Evolutionary conservation across 495 filamentous ascomycete species (phyloP).

Genomic region (Chaetomium cochliodes): DNA sequence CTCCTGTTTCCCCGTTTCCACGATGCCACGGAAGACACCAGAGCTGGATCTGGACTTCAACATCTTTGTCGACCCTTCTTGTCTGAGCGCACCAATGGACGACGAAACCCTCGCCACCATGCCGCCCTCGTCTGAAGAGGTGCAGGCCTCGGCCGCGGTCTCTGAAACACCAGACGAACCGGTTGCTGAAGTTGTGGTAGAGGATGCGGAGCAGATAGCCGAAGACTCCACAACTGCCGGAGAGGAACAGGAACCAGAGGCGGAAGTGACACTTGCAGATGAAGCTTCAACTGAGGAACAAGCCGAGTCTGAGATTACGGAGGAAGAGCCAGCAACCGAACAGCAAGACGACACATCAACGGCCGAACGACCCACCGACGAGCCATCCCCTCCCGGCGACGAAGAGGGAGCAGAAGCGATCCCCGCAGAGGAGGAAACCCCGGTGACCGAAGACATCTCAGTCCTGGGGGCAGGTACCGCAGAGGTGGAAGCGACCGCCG

Average conservation of each 20-base stretch:
- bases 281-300: neutral
- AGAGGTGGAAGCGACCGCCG: neutral
- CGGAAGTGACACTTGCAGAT: neutral
- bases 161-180: slow-evolving; percentile 5
- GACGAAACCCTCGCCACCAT: slow-evolving; percentile 23
- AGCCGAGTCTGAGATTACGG: neutral
- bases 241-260: neutral
- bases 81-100: slow-evolving; percentile 39
- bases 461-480: slow-evolving; percentile 3
- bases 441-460: slow-evolving; percentile 3
- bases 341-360: neutral
- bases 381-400: neutral
- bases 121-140: slow-evolving; percentile 18
- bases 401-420: neutral
- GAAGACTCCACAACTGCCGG: neutral
- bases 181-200: neutral
- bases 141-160: neutral
- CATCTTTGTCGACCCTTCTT: slow-evolving; percentile 46
- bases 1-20: neutral
- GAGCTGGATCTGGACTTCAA: slow-evolving; percentile 40
- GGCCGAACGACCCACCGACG: neutral
- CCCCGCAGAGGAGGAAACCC: neutral
- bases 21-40: slow-evolving; percentile 29
- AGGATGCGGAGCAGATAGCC: neutral
- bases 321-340: neutral